A percentile compares a stretch with the other conserved stretches of the same genome.
Evolutionary conservation across 2,329 filamentous ascomycete species (phyloP).

Genomic region (Penicillium paneum): DNA sequence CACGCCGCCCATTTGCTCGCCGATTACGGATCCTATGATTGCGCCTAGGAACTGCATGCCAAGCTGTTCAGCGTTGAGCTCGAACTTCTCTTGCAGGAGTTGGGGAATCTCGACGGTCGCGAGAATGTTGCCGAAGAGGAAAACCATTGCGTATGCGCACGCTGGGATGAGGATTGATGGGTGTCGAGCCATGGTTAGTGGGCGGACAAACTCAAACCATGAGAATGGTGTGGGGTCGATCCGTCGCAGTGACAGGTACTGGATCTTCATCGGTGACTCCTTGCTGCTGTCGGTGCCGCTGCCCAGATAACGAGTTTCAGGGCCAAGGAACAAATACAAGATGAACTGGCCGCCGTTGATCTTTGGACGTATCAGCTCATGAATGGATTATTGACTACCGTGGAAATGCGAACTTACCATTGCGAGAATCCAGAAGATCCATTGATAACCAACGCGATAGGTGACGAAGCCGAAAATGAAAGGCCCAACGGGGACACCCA

Average conservation of each 20-base stretch:
- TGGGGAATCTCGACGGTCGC: slow-evolving; percentile 60
- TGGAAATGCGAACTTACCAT: slow-evolving; percentile 43
- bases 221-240: slow-evolving; percentile 54
- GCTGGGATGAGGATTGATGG: slow-evolving; percentile 53
- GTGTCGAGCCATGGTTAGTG: slow-evolving; percentile 47
- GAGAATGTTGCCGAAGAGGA: slow-evolving; percentile 55
- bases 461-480: slow-evolving; percentile 47
- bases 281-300: slow-evolving; percentile 25
- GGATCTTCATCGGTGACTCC: slow-evolving; percentile 41
- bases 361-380: slow-evolving; percentile 28
- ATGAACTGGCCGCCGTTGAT: slow-evolving; percentile 57
- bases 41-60: slow-evolving; percentile 59
- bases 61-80: slow-evolving; percentile 57
- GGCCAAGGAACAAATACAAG: slow-evolving; percentile 54
- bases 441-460: slow-evolving; percentile 53
- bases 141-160: slow-evolving; percentile 56
- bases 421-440: slow-evolving; percentile 59
- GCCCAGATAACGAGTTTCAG: slow-evolving; percentile 54
- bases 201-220: slow-evolving; percentile 51
- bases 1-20: slow-evolving; percentile 59
- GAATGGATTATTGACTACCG: slow-evolving; percentile 6
- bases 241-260: slow-evolving; percentile 48
- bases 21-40: slow-evolving; percentile 58
- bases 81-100: slow-evolving; percentile 55
- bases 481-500: slow-evolving; percentile 46